These are phyloP conservation scores for Geranomyces michiganensis DNA, from an alignment of 192 early-diverging fungal genomes.

Conservation along the genomic window DNA sequence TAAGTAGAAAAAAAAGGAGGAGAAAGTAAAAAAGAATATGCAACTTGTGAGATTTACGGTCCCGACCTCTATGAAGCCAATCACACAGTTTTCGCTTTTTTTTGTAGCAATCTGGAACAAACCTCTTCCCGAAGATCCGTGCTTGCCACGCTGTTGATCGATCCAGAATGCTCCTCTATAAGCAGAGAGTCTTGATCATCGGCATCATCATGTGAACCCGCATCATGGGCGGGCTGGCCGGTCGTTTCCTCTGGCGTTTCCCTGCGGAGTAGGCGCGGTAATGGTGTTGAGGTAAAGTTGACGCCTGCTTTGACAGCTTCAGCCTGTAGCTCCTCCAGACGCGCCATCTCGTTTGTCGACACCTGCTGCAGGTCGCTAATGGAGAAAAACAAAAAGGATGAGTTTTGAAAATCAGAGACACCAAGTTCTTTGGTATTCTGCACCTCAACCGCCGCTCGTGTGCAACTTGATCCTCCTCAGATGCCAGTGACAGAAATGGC, in stretches of 20 bases:
- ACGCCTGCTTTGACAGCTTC: slow-evolving; percentile 17
- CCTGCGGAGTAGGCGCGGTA: background rate
- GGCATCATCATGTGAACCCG: no score
- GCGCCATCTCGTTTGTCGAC: slow-evolving; percentile 16
- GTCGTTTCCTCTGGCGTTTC: background rate
- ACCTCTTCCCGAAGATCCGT: background rate
- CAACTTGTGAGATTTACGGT: background rate
- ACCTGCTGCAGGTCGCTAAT: background rate
- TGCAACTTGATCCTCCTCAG: background rate
- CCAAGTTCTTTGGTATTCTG: background rate
- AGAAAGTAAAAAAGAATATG: background rate
- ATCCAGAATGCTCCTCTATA: background rate
- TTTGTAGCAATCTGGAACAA: background rate
- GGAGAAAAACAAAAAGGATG: background rate
- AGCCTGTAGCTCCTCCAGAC: slow-evolving; percentile 12
- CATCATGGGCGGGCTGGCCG: no score
- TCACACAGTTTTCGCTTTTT: background rate
- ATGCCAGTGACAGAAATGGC: background rate
- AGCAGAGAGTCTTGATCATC: no score
- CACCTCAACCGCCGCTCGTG: slow-evolving; percentile 5
- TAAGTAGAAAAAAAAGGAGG: background rate
- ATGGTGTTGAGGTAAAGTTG: background rate
- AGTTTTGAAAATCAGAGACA: background rate
- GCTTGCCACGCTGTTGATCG: background rate
- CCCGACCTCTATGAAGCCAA: background rate